Base-by-base conservation (phyloP, 495 filamentous ascomycete species). In the Trichoderma reesei region DNA sequence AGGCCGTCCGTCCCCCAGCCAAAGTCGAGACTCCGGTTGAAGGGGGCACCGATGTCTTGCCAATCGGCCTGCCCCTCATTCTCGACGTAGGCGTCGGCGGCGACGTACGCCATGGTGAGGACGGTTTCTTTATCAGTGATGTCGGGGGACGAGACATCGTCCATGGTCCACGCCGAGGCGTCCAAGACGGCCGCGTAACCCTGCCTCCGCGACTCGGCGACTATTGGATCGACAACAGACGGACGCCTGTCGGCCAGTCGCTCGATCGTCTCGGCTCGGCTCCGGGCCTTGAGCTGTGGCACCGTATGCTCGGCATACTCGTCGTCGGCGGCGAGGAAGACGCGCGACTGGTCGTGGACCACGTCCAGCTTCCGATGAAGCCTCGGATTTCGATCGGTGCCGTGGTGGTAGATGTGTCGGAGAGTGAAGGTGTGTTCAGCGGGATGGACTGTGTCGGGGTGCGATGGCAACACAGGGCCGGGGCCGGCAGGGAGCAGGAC, bases 1-100 rank as follows among this genome's bases (percentile, higher is more conserved):
- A 98, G 80, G 14, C 92, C 92, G 75, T 98, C 92, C 18, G 74
- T 76, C 72, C 92, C 82, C 94, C 94, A 98, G 20, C 94, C 94
- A 78, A 98, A 98, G 68, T 85, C 82, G 41, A 72, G 76, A 5
- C 91, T 90, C 64, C 89, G 84, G 72, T 98, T 96, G 75, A 92
- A 96, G 1, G 80, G 83, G 13, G 80, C 81, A 56, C 88, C 83
- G 16, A 95, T 85, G 64, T 93, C 88, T 64, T 92, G 79, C 94
- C 94, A 98, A 60, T 93, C 88, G 5, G 83, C 85, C 41, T 83
- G 81, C 8, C 82, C 80, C 2, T 88, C 86, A 18, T 80, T 83
- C 65, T 88, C 77, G 31, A 92, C 86, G 73, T 98, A 98, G 37
- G 95, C 92, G 71, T 97, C 85, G 61, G 90, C 83, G 1, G 94